Conservation (phyloP, 1,139 yeast species). For the Magnusiomyces tetraspermus region DNA sequence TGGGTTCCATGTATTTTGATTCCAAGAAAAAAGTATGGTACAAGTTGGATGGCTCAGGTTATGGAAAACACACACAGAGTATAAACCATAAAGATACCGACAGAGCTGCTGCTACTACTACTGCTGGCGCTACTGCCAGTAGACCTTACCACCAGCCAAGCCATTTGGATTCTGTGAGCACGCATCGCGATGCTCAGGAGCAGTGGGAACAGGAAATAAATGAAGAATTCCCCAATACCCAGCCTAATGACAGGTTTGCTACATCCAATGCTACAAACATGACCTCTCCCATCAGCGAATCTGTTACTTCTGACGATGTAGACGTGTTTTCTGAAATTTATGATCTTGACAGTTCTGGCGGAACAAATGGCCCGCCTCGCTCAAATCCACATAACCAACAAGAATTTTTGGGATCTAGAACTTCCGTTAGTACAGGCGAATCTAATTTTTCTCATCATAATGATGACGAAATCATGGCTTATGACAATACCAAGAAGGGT, state of each 20-base stretch:
- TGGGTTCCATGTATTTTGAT: conserved; percentile 13
- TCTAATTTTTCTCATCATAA: too few species aligned
- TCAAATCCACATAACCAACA: neutral
- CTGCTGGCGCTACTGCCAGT: too few species aligned
- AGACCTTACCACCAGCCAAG: too few species aligned
- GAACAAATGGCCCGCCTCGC: neutral
- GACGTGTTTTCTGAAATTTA: conserved; percentile 13
- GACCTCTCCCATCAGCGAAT: neutral
- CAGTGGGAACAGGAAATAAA: too few species aligned
- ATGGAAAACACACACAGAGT: neutral
- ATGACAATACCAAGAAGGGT: too few species aligned
- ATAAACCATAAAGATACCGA: too few species aligned
- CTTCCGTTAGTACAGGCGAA: too few species aligned
- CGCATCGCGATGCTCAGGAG: too few species aligned
- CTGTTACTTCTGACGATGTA: conserved; percentile 5
- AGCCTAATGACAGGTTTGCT: too few species aligned
- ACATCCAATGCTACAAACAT: neutral
- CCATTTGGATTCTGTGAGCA: neutral
- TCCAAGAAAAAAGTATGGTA: conserved; percentile 9
- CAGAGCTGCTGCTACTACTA: too few species aligned
- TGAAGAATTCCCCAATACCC: too few species aligned
- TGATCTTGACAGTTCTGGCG: conserved; percentile 7
- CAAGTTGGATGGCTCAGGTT: neutral
- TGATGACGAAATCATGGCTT: too few species aligned
- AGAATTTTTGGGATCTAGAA: neutral